These are phyloP conservation scores for Cytidiella melzeri DNA, from an alignment of 768 basidiomycete genomes.

Conservation along the genomic window DNA sequence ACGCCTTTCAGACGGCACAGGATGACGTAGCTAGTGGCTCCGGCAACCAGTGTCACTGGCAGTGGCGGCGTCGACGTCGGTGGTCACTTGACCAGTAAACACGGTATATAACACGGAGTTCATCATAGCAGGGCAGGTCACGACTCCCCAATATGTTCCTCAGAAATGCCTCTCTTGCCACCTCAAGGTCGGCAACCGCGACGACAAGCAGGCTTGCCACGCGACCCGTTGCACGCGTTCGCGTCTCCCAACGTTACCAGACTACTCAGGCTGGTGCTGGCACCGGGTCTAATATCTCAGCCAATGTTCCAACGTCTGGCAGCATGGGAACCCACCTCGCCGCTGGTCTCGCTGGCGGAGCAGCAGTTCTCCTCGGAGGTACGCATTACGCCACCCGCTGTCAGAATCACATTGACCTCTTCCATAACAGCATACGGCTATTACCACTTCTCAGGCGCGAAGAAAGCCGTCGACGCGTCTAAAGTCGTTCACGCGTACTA, in stretches of 20 bases:
- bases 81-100: no score
- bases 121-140: no score
- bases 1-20: no score
- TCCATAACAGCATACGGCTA: conserved; percentile 30
- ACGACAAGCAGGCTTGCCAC: conserved; percentile 5
- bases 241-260: conserved; percentile 20
- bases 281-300: not conserved
- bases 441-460: conserved; percentile 38
- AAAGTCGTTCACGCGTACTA: conserved; percentile 21
- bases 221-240: conserved; percentile 16
- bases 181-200: not conserved
- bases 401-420: not conserved
- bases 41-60: no score
- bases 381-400: not conserved
- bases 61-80: no score
- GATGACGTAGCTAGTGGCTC: no score
- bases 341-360: conserved; percentile 27
- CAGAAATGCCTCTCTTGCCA: conserved; percentile 1
- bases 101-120: no score
- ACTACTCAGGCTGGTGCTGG: no score
- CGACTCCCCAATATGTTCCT: not conserved
- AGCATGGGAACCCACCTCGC: conserved; percentile 18
- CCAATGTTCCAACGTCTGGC: not conserved
- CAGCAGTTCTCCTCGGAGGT: conserved; percentile 26
- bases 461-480: conserved; percentile 30